Conservation (phyloP, 2,329 filamentous ascomycete species). For the Ophiostoma sp. region DNA sequence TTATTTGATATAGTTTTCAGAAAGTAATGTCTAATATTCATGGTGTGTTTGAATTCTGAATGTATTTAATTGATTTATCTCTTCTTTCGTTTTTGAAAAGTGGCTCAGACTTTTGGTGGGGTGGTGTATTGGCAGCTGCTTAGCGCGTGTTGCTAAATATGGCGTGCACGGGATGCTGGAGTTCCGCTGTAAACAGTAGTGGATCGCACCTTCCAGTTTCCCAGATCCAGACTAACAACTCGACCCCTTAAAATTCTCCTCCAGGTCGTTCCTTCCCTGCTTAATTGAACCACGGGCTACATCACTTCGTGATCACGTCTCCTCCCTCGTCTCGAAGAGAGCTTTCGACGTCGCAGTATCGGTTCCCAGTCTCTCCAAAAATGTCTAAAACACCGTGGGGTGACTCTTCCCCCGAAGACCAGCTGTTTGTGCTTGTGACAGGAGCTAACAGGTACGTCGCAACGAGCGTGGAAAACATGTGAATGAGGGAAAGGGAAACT, state of each 20-base stretch:
- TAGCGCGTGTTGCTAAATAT: neutral
- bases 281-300: neutral
- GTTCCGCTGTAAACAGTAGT: neutral
- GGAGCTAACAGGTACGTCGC: constrained; percentile 71
- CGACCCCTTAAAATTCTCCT: constrained; percentile 7
- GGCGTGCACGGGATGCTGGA: neutral
- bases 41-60: no score
- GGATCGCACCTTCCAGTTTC: neutral
- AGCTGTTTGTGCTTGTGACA: constrained; percentile 66
- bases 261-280: neutral
- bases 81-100: no score
- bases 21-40: no score
- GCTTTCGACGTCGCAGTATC: neutral
- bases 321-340: neutral
- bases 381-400: constrained; percentile 34
- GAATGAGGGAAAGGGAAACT: neutral
- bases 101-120: no score
- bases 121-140: neutral
- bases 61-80: no score
- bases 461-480: neutral
- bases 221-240: neutral
- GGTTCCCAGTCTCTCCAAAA: neutral
- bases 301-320: no score
- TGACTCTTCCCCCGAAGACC: constrained; percentile 36
- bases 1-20: no score